These are phyloP conservation scores for Penicillium tannophilum DNA, from an alignment of 495 filamentous ascomycete genomes.

Conservation along the genomic window DNA sequence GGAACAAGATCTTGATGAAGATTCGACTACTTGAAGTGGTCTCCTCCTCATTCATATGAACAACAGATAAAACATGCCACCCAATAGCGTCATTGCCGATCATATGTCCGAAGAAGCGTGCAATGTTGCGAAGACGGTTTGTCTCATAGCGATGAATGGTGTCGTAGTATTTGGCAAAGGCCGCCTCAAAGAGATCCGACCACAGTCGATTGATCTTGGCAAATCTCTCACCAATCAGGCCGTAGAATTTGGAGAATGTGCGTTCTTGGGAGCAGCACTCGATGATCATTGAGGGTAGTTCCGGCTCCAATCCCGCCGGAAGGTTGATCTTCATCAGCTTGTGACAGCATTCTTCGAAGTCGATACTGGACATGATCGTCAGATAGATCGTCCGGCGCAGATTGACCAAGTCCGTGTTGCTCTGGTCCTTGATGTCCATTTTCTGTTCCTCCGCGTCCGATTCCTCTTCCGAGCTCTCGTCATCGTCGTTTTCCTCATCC, in stretches of 20 bases:
- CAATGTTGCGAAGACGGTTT: slow-evolving; percentile 90
- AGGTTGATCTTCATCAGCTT: slow-evolving; percentile 92
- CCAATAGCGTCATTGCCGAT: slow-evolving; percentile 83
- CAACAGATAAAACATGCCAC: slow-evolving; percentile 83
- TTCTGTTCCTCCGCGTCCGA: slow-evolving; percentile 71
- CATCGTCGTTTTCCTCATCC: slow-evolving; percentile 69
- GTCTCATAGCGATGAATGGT: slow-evolving; percentile 97
- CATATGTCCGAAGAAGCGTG: slow-evolving; percentile 91
- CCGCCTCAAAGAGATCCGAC: slow-evolving; percentile 85
- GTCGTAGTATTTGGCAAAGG: slow-evolving; percentile 92
- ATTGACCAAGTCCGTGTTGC: slow-evolving; percentile 91
- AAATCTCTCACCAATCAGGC: slow-evolving; percentile 90
- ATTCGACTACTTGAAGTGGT: slow-evolving; percentile 94
- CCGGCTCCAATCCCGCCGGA: slow-evolving; percentile 83
- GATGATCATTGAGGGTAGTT: slow-evolving; percentile 93
- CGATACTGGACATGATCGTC: slow-evolving; percentile 92
- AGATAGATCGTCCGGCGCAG: slow-evolving; percentile 93
- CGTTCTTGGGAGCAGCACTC: slow-evolving; percentile 95
- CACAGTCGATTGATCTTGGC: slow-evolving; percentile 93
- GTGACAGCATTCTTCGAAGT: slow-evolving; percentile 94
- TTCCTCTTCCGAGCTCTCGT: slow-evolving; percentile 78
- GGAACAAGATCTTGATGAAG: slow-evolving; percentile 97
- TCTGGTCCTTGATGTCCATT: slow-evolving; percentile 97
- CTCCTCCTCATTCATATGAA: slow-evolving; percentile 94
- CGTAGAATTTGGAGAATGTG: slow-evolving; percentile 96